phyloP scores from a whole-genome alignment of 2,329 filamentous ascomycete species.

The Dothiorella sarmentorum region DNA sequence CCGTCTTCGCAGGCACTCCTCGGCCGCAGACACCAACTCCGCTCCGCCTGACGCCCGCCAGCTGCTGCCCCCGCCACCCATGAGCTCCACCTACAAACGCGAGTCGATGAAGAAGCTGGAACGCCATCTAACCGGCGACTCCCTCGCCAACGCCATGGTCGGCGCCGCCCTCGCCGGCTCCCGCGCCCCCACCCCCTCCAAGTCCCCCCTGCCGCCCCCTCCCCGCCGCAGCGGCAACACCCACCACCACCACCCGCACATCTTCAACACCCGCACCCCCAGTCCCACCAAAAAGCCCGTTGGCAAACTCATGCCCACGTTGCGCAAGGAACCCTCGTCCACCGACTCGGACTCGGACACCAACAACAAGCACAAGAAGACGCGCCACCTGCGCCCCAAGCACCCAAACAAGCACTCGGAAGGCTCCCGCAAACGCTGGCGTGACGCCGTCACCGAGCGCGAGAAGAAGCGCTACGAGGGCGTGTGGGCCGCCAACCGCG shows the following conservation, averaged over 20 bases:
- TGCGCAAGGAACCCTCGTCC: slow-evolving; percentile 52
- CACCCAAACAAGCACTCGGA: slow-evolving; percentile 73
- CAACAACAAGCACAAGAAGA: slow-evolving; percentile 53
- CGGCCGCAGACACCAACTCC: slow-evolving; percentile 25
- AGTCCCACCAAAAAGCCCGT: slow-evolving; percentile 46
- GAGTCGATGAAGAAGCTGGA: slow-evolving; percentile 37
- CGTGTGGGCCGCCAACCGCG: slow-evolving; percentile 78
- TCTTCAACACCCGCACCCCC: slow-evolving; percentile 32
- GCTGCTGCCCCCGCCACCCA: slow-evolving; percentile 24
- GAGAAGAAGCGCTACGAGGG: slow-evolving; percentile 81
- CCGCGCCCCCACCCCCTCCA: slow-evolving; percentile 44
- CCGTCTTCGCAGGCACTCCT: slow-evolving; percentile 23
- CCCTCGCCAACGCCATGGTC: slow-evolving; percentile 70
- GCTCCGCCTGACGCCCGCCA: slow-evolving; percentile 25
- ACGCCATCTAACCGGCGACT: slow-evolving; percentile 57
- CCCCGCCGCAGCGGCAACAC: slow-evolving; percentile 42
- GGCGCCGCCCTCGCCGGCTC: slow-evolving; percentile 69
- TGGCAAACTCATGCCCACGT: slow-evolving; percentile 60
- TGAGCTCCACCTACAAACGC: slow-evolving; percentile 40
- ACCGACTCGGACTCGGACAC: slow-evolving; percentile 53
- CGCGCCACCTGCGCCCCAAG: slow-evolving; percentile 53
- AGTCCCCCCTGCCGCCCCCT: slow-evolving; percentile 38
- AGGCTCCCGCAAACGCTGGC: slow-evolving; percentile 71
- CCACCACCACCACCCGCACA: slow-evolving; percentile 28
- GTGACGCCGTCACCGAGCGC: slow-evolving; percentile 66